These are phyloP conservation scores for Chenopodium quinoa DNA, from an alignment of 148 eudicot genomes.

Conservation along the genomic window DNA sequence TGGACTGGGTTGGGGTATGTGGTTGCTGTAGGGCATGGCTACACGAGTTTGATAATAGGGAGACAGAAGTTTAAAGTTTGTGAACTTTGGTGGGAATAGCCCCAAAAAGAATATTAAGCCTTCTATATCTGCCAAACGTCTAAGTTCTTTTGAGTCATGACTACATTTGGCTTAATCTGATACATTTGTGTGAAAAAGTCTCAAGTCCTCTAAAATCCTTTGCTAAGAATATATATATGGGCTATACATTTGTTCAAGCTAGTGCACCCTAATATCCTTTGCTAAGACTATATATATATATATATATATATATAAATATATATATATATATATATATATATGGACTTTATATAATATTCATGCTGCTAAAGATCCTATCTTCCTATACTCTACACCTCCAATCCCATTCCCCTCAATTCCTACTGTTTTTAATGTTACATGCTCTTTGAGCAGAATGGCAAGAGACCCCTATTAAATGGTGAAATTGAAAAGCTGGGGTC, in stretches of 20 bases:
- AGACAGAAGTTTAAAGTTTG: neutral
- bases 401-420: neutral
- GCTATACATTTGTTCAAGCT: no score
- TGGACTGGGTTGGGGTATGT: neutral
- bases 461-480: conserved; percentile 61
- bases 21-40: no score
- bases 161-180: neutral
- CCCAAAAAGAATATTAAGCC: neutral
- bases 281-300: no score
- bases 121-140: neutral
- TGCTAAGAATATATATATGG: no score
- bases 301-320: no score
- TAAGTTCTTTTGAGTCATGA: no score
- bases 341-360: neutral
- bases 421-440: neutral
- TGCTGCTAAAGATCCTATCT: neutral
- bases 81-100: neutral
- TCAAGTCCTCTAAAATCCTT: neutral
- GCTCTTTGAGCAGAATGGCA: conserved; percentile 53
- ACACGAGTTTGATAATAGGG: neutral
- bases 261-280: no score
- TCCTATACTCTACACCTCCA: neutral
- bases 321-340: no score
- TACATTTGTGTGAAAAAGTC: neutral
- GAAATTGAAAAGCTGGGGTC: conserved; percentile 44